Conservation (phyloP, 2,329 filamentous ascomycete genomes). For the Colletotrichum agaves region DNA sequence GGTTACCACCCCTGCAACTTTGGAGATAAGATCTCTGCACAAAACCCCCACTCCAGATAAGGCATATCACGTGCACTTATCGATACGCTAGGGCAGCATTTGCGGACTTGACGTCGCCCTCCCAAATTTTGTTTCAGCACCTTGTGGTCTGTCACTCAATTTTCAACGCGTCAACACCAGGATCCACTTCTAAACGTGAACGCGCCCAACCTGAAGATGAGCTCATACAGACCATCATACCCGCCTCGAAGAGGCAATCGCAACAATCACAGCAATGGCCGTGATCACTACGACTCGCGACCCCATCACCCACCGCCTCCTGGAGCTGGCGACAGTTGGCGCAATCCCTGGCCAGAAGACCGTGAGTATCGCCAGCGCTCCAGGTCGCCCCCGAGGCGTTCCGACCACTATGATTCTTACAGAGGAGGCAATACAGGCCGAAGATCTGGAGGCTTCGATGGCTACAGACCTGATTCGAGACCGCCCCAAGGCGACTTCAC, state of each 20-base stretch:
- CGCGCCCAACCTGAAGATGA: slow-evolving; percentile 17
- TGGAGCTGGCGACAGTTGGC: slow-evolving; percentile 20
- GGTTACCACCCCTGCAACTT: neutral
- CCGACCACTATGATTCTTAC: slow-evolving; percentile 29
- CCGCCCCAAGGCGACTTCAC: slow-evolving; percentile 63
- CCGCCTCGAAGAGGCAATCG: slow-evolving; percentile 25
- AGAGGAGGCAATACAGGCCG: slow-evolving; percentile 28
- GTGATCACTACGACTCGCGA: slow-evolving; percentile 11
- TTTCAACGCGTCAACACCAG: slow-evolving; percentile 35
- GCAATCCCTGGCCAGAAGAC: slow-evolving; percentile 34
- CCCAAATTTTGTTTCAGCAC: slow-evolving; percentile 24
- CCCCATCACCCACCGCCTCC: slow-evolving; percentile 20
- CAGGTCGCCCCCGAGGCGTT: slow-evolving; percentile 23
- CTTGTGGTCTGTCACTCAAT: neutral
- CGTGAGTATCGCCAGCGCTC: slow-evolving; percentile 32
- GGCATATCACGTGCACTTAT: slow-evolving; percentile 31
- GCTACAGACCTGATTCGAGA: slow-evolving; percentile 51
- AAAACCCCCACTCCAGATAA: neutral
- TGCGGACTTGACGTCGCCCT: slow-evolving; percentile 22
- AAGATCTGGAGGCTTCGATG: slow-evolving; percentile 32
- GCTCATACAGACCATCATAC: slow-evolving; percentile 35
- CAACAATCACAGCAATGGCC: slow-evolving; percentile 26
- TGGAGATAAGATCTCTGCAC: neutral
- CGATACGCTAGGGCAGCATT: slow-evolving; percentile 30
- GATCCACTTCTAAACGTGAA: slow-evolving; percentile 34